Conservation (phyloP, 164 flowering plant species). For the Protea cynaroides region DNA sequence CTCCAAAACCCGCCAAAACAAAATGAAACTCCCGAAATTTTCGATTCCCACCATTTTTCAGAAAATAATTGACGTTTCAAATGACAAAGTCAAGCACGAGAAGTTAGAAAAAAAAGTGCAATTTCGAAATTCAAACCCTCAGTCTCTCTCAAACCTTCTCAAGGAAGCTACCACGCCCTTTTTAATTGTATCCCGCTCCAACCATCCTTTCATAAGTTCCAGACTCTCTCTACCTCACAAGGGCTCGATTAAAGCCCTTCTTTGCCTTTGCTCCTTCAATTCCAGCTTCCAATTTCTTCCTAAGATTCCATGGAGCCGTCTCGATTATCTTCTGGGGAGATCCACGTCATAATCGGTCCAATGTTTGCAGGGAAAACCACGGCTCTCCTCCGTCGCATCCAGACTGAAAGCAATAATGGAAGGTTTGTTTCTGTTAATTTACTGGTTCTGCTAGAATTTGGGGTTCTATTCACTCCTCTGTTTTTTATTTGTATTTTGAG, state of each 20-base stretch:
- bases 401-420: constrained; percentile 44
- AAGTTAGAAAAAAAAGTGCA: no score
- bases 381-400: constrained; percentile 76
- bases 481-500: neutral
- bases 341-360: constrained; percentile 87
- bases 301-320: constrained; percentile 3
- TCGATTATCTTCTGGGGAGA: constrained; percentile 44
- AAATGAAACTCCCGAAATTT: no score
- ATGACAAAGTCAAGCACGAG: no score
- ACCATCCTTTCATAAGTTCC: neutral
- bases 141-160: no score
- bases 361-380: constrained; percentile 98
- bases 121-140: no score
- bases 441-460: neutral
- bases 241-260: constrained; percentile 11
- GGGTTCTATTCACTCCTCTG: neutral
- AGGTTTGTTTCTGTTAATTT: constrained; percentile 32
- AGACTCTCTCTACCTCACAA: constrained; percentile 3
- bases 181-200: constrained; percentile 2
- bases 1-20: no score
- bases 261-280: constrained; percentile 21
- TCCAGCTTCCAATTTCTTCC: constrained; percentile 3
- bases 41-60: no score
- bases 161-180: no score
- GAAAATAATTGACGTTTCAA: no score